A percentile compares a stretch with the other conserved stretches of the same genome.
phyloP scores from a whole-genome alignment of 768 basidiomycete genomes.

The Leucogyrophana mollusca region DNA sequence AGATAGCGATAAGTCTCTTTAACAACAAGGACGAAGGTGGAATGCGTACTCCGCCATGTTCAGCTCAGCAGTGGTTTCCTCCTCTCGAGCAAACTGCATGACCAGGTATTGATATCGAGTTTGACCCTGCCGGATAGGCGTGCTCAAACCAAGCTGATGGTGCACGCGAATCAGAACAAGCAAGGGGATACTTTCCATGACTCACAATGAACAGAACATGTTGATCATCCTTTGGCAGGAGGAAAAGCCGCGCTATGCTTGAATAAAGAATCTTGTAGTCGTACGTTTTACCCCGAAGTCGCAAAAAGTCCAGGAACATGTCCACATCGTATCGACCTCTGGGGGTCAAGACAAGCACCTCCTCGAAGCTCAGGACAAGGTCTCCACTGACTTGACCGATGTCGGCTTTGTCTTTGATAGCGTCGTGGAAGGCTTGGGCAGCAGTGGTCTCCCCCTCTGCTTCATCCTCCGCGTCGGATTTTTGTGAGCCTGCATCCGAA shows the following conservation, averaged over 20 bases:
- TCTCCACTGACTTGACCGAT: constrained; percentile 91
- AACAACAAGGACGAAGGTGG: neutral
- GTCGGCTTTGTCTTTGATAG: constrained; percentile 94
- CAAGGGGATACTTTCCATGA: constrained; percentile 7
- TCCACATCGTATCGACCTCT: constrained; percentile 97
- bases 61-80: constrained; percentile 93
- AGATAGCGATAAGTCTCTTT: constrained; percentile 1
- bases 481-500: constrained; percentile 74
- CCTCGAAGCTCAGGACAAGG: constrained; percentile 91
- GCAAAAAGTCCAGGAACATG: constrained; percentile 93
- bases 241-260: constrained; percentile 84
- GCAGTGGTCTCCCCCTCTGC: constrained; percentile 66
- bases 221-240: constrained; percentile 94
- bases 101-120: constrained; percentile 97
- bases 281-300: constrained; percentile 97
- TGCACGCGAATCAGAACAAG: neutral
- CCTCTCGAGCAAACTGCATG: constrained; percentile 96
- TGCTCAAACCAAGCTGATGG: constrained; percentile 81
- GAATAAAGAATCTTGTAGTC: constrained; percentile 96
- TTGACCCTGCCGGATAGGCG: constrained; percentile 96
- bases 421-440: constrained; percentile 95
- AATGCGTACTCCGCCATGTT: constrained; percentile 84
- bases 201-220: constrained; percentile 93
- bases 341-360: constrained; percentile 92
- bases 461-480: constrained; percentile 64